These are phyloP conservation scores for Pseudopithomyces chartarum DNA, from an alignment of 2,329 filamentous ascomycete species.

Conservation along the genomic window DNA sequence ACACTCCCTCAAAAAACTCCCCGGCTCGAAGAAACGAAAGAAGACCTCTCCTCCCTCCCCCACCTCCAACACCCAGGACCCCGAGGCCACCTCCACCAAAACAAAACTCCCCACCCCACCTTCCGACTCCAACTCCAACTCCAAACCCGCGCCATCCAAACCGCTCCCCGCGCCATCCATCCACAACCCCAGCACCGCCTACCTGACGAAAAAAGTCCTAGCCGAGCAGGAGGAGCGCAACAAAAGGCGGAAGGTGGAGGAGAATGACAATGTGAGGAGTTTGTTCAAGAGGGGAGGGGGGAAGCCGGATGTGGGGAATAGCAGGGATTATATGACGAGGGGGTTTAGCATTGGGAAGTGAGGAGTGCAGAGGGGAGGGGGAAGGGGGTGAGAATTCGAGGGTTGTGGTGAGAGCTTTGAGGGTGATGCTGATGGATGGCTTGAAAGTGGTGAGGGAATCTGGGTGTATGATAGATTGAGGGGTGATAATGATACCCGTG, in stretches of 20 bases:
- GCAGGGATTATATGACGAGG: constrained; percentile 56
- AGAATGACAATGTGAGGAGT: constrained; percentile 55
- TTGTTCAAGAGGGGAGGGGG: constrained; percentile 50
- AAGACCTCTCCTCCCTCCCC: constrained; percentile 67
- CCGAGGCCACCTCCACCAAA: constrained; percentile 34
- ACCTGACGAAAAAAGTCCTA: constrained; percentile 82
- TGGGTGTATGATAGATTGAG: no score
- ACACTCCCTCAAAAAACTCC: constrained; percentile 84
- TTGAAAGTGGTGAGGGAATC: no score
- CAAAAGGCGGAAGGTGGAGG: constrained; percentile 74
- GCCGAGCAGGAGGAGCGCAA: constrained; percentile 84
- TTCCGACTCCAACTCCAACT: no score
- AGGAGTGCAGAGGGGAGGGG: neutral
- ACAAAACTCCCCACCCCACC: no score
- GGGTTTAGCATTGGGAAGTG: constrained; percentile 49
- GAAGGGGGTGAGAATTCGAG: no score
- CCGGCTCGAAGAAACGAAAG: constrained; percentile 72
- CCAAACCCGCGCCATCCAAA: no score
- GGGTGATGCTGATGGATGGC: no score
- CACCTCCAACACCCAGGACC: constrained; percentile 29
- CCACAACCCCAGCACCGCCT: constrained; percentile 81
- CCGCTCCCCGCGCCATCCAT: no score
- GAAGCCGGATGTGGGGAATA: constrained; percentile 46
- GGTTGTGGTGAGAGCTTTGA: no score
- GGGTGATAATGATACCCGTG: no score